Evolutionary conservation across 257 asterid species (phyloP).

Genomic region (Gentiana macrophylla): DNA sequence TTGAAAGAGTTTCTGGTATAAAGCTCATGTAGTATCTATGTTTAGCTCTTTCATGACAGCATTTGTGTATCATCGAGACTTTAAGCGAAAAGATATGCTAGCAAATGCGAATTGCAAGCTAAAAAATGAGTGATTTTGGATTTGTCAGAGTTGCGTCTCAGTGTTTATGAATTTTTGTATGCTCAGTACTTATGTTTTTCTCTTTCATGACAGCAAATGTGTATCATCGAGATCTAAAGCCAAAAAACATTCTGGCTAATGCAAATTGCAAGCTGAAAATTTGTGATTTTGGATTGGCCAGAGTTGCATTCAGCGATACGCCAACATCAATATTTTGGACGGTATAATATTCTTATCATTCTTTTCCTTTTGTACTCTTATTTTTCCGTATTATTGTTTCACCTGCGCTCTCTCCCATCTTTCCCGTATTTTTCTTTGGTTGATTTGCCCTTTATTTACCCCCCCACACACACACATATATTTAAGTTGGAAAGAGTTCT

Average conservation of each 20-base stretch:
- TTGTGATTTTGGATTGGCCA: constrained; percentile 87
- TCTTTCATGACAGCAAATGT: constrained; percentile 73
- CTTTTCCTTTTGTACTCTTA: too few relatives aligned
- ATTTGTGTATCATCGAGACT: constrained; percentile 86
- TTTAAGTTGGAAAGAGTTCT: neutral
- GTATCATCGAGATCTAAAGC: constrained; percentile 90
- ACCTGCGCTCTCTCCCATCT: too few relatives aligned
- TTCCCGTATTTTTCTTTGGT: too few relatives aligned
- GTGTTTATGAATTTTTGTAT: constrained; percentile 10
- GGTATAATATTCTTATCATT: constrained; percentile 25
- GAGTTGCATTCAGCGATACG: constrained; percentile 84
- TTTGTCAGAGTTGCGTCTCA: constrained; percentile 85
- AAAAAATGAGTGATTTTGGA: constrained; percentile 83
- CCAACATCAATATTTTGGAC: constrained; percentile 91
- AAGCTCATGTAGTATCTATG: neutral
- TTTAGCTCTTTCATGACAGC: constrained; percentile 43
- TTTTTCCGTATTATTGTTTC: too few relatives aligned
- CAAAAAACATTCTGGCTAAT: constrained; percentile 91
- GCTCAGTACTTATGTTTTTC: constrained; percentile 9
- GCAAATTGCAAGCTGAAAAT: constrained; percentile 94
- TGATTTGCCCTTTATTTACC: neutral
- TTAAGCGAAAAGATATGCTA: constrained; percentile 86
- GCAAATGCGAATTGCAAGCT: constrained; percentile 98
- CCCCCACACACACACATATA: neutral
- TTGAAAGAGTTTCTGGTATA: neutral